phyloP scores from a whole-genome alignment of 176 grass and related monocot genomes.

The Saccharum spontaneum region DNA sequence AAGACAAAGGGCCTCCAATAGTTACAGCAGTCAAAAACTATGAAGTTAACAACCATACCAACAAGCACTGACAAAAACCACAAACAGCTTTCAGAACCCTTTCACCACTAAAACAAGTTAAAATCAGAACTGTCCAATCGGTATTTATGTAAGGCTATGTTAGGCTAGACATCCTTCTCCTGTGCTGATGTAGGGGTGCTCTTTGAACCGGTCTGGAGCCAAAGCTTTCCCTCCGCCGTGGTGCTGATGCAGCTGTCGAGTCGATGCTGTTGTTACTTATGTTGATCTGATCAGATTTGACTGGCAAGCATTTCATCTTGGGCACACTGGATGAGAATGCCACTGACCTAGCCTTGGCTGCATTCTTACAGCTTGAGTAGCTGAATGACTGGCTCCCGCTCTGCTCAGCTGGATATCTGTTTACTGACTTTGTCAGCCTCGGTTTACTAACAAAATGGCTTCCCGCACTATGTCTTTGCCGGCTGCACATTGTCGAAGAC shows the following conservation, averaged over 20 bases:
- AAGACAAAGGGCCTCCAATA: constrained; percentile 35
- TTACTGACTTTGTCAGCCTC: constrained; percentile 47
- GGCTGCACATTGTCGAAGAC: constrained; percentile 72
- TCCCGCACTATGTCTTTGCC: constrained; percentile 47
- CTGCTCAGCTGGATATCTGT: constrained; percentile 44
- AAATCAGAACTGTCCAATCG: constrained; percentile 33
- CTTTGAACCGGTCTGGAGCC: constrained; percentile 38
- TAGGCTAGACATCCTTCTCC: constrained; percentile 74
- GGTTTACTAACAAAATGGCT: constrained; percentile 46
- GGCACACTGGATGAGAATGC: constrained; percentile 32
- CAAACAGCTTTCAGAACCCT: background rate
- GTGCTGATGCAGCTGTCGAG: constrained; percentile 45
- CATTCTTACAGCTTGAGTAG: constrained; percentile 49
- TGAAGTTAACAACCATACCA: constrained; percentile 12
- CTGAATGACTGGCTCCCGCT: constrained; percentile 57
- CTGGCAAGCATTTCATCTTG: constrained; percentile 28
- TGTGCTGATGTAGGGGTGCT: constrained; percentile 62
- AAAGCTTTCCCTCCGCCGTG: constrained; percentile 45
- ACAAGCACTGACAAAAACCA: background rate
- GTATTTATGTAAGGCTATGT: constrained; percentile 37
- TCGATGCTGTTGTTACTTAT: constrained; percentile 58
- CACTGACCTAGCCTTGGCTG: constrained; percentile 39
- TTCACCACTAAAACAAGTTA: constrained; percentile 30
- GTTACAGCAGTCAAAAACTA: constrained; percentile 39
- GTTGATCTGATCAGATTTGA: constrained; percentile 43